Evolutionary conservation across 108 stramenopile genomes (phyloP), one percentile per base, ranked within the genome.

Genomic region (Skeletonema costatum): DNA sequence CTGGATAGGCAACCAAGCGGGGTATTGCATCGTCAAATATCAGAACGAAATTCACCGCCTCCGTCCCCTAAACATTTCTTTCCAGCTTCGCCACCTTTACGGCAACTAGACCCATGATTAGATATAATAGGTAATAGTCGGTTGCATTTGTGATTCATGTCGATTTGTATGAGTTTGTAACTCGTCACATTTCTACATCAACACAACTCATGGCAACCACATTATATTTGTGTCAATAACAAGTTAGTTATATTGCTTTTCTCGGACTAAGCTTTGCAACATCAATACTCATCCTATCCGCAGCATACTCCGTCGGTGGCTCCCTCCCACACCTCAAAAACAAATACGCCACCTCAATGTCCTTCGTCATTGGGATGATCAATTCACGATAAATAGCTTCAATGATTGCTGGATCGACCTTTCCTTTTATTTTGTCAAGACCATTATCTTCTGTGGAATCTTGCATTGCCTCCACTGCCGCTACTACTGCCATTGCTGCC

Each of bases 361-460:
- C 98, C 84, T 99, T 99, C 46, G 98, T 99, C 77, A 98, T 78
- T 8, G 99, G 99, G 39, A 99, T 99, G 66, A 99, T 96, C 50
- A 98, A 84, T 68, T 98, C 87, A 33, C 93, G 82, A 73, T 99
- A 99, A 32, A 99, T 93, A 50, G 71, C 70, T 64, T 97, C 97
- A 64, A 99, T 97, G 7, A 92, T 86, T 25, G 81, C 82, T 14
- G 99, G 97, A 60, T 98, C 91, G 16, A 99, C 88, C 83, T 99
- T 99, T 44, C 82, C 90, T 44, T 76, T 63, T 17, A 74, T 13
- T 33, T 70, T 63, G 60, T 73, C 72, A 2, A 68, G 76, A 16
- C 67, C 75, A 17, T 29, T 60, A 25, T n/a, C 48, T 70, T 14
- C 44, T 56, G 44, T 46, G 11, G 33, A 46, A 36, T 66, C 72